Conservation (phyloP, 108 stramenopile species). For the Epipyxis sp. region DNA sequence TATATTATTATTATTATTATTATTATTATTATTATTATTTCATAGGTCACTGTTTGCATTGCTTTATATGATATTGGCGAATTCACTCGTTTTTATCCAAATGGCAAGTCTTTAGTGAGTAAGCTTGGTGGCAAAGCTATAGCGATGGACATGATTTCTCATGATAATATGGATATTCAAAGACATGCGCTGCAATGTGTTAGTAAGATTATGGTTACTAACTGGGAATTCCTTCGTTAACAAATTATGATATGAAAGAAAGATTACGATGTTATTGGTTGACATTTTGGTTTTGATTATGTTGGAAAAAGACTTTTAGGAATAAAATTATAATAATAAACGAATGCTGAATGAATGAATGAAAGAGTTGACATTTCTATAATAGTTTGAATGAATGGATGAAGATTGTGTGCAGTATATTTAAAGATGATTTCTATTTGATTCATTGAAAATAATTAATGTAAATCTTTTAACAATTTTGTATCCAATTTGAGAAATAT, state of each 20-base stretch:
- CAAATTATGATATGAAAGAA: not conserved
- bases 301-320: not conserved
- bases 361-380: not conserved
- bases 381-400: not conserved
- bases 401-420: not conserved
- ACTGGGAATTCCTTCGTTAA: constrained; percentile 7
- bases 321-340: not conserved
- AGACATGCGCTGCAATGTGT: constrained; percentile 88
- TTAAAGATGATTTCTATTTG: not conserved
- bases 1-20: too few species aligned
- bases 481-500: too few species aligned
- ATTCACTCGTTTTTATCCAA: constrained; percentile 92
- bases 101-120: constrained; percentile 65
- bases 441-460: too few species aligned
- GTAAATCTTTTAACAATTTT: too few species aligned
- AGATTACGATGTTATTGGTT: not conserved
- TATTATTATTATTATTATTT: not conserved
- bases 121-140: constrained; percentile 85
- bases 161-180: constrained; percentile 81
- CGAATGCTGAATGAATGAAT: not conserved
- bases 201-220: constrained; percentile 85
- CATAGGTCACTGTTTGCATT: constrained; percentile 74
- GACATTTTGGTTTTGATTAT: not conserved
- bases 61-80: constrained; percentile 96
- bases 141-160: constrained; percentile 86